Base-by-base conservation (phyloP, 2,329 filamentous ascomycete genomes). In the Claviceps sp. region DNA sequence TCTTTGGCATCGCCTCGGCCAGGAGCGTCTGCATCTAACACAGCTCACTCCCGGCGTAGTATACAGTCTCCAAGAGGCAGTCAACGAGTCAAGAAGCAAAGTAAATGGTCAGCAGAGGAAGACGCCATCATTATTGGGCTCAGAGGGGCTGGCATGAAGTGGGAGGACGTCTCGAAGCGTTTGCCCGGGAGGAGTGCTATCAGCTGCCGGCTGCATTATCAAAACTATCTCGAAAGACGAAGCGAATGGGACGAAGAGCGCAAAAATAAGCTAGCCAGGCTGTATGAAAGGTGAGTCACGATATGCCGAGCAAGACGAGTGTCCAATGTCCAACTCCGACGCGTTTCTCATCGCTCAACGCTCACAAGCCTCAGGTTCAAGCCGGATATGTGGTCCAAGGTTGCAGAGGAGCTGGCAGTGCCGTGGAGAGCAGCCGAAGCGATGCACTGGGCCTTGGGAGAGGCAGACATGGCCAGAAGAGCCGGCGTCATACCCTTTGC, bases 381-480 rank as follows among this genome's bases (percentile, higher is more conserved):
- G 69, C 82, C 87, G 57, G 89, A 97, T 64, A 97, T 97, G 89
- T 98, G 91, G 91, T 83, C 87, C 55, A 93, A 91, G 63, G 87
- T 97, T 22, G 89, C 90, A 43, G 89, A 93, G 66, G 91, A 97
- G 68, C 91, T 98, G 84, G 84, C 83, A 34, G 84, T 96, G 53
- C 93, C 91, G 39, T 97, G 91, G 91, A 80, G 93, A 62, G 89
- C 93, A 17, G 91, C 88, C 47, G 91, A 98, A 70, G 90, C 89
- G 4, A 96, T 96, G 90, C 93, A 97, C 69, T 98, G 93, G 91
- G 87, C 95, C 63, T 76, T 98, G 52, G 91, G 91, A 56, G 89
- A 95, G 66, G 75, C 83, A 60, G 93, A 97, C 61, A 97, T 98
- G 89, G 90, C 90, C 47, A 81, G 86, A 55, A 84, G 91, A 54